phyloP scores from a whole-genome alignment of 2,329 filamentous ascomycete genomes.

The Fusarium graminum region DNA sequence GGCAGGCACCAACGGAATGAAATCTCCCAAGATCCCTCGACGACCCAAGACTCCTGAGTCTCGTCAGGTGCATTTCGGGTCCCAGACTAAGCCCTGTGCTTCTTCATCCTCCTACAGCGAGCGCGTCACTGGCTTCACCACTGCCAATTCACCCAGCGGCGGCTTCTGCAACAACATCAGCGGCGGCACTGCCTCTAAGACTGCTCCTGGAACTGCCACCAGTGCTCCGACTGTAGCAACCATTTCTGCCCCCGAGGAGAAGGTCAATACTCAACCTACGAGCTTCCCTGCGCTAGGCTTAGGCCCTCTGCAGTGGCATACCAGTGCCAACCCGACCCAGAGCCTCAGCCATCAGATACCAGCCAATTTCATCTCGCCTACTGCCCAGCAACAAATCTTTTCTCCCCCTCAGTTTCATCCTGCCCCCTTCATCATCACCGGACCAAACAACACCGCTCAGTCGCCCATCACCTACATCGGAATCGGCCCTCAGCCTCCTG shows the following conservation, averaged over 20 bases:
- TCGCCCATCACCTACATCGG: slow-evolving; percentile 49
- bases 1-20: slow-evolving; percentile 45
- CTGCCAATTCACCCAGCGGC: slow-evolving; percentile 46
- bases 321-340: slow-evolving; percentile 53
- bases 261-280: slow-evolving; percentile 31
- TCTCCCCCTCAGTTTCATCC: slow-evolving; percentile 29
- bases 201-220: slow-evolving; percentile 13
- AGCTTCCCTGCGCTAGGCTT: slow-evolving; percentile 51
- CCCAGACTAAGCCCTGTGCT: slow-evolving; percentile 9
- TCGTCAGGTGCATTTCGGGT: slow-evolving; percentile 53
- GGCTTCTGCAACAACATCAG: slow-evolving; percentile 42
- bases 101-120: slow-evolving; percentile 17
- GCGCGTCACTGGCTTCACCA: slow-evolving; percentile 30
- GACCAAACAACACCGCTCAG: slow-evolving; percentile 18
- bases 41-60: slow-evolving; percentile 47
- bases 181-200: slow-evolving; percentile 22
- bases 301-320: slow-evolving; percentile 52
- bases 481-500: slow-evolving; percentile 41
- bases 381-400: slow-evolving; percentile 35
- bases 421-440: slow-evolving; percentile 28
- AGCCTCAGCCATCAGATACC: slow-evolving; percentile 50
- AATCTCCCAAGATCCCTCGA: slow-evolving; percentile 51
- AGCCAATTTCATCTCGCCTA: slow-evolving; percentile 35
- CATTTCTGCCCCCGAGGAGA: slow-evolving; percentile 22
- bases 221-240: slow-evolving; percentile 1